Evolutionary conservation across 1,284 basidiomycete species (phyloP).

Genomic region (Erythrobasidium hasegawianum): DNA sequence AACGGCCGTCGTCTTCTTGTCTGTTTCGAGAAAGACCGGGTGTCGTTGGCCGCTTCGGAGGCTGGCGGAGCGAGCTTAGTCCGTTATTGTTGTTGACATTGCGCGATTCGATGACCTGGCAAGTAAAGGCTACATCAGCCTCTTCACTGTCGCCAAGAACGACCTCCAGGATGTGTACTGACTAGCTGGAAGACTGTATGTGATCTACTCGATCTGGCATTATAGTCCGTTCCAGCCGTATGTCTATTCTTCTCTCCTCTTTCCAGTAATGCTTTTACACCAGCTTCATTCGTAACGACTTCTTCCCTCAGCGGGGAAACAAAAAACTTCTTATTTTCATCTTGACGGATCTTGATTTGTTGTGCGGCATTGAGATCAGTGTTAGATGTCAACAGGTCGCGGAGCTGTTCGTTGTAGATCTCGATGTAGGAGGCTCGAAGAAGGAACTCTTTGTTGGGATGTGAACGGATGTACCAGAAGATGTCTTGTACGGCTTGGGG

Average conservation of each 20-base stretch:
- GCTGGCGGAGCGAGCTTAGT: not conserved
- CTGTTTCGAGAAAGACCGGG: not conserved
- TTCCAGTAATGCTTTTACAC: constrained; percentile 75
- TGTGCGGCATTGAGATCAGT: constrained; percentile 52
- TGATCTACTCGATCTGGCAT: constrained; percentile 83
- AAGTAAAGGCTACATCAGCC: not conserved
- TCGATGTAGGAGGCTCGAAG: constrained; percentile 91
- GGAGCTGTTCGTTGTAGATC: constrained; percentile 92
- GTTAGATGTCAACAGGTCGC: constrained; percentile 66
- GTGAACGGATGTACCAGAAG: constrained; percentile 52
- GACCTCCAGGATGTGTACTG: too few relatives aligned
- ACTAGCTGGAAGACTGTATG: constrained; percentile 91
- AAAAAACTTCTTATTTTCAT: constrained; percentile 48
- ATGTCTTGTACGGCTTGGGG: constrained; percentile 70
- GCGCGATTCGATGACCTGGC: constrained; percentile 50
- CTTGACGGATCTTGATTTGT: constrained; percentile 42
- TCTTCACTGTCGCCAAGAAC: too few relatives aligned
- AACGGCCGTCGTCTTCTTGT: constrained; percentile 13
- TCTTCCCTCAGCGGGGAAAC: constrained; percentile 77
- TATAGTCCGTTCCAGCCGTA: constrained; percentile 91
- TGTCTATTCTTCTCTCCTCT: constrained; percentile 82
- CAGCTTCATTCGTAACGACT: constrained; percentile 82
- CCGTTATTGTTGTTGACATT: constrained; percentile 37
- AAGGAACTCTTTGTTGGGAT: constrained; percentile 78
- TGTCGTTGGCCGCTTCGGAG: not conserved